Evolutionary conservation across 768 basidiomycete species (phyloP), one percentile per base, ranked within the genome.

Genomic region (Lenzites betulinus): DNA sequence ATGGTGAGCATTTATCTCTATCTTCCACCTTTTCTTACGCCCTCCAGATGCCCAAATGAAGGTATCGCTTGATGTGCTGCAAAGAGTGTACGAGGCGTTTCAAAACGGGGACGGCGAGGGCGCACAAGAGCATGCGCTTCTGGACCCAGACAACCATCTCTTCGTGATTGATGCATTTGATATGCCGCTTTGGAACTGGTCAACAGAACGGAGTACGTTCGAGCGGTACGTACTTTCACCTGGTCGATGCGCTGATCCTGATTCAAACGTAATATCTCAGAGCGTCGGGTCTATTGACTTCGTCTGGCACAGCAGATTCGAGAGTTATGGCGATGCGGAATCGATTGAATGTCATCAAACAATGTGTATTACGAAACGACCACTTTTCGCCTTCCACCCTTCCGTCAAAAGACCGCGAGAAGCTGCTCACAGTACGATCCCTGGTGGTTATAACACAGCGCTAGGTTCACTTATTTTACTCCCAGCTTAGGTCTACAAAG

Each of bases 361-460:
- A 98, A 76, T 90, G 92, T 68, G 86, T 98, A 28, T 77, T 98
- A 39, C 81, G 97, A 41, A 98, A 98, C 69, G 97, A 99, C 71
- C 95, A 98, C 73, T 99, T 99, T 75, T 93, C 93, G 2, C 95
- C 97, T 2, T 96, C 96, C 7, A 95, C 94, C 0, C 75, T 98
- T 39, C 92, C 94, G 42, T 95, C 93, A 16, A 84, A 87, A 53
- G 93, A 98, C 74, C 79, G 94, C 59, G 88, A 89, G 62, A 86
- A 87, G 57, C 87, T 97, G 57, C 88, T 98, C 47, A 97, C 96
- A 63, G 93, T 54, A 41, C 44, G 25, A 13, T 7, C 23, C 28
- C 44, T 5, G 30, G 30, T 33, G 6, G 20, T 47, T 54, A 49
- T 63, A 47, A 52, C 55, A 50, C 30, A 33, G 30, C 28, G 18